Conservation (phyloP, 2,329 filamentous ascomycete genomes). For the Fusarium heterosporum region DNA sequence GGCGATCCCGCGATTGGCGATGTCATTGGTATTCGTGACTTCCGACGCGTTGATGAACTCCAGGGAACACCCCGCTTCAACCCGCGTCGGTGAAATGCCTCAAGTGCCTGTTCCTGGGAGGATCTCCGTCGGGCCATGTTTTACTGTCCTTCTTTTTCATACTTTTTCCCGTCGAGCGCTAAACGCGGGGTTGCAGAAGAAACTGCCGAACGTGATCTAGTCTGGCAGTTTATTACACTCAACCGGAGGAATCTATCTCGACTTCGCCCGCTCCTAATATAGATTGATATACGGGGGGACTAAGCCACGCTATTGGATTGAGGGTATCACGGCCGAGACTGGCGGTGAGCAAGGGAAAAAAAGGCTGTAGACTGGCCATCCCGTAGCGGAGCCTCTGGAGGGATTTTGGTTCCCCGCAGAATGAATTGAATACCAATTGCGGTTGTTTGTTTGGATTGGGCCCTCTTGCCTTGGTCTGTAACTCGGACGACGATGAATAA, state of each 20-base stretch:
- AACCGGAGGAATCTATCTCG: not conserved
- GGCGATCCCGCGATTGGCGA: constrained; percentile 45
- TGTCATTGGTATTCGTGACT: constrained; percentile 29
- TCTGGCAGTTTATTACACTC: not conserved
- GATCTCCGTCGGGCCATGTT: constrained; percentile 32
- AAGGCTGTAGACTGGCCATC: constrained; percentile 14
- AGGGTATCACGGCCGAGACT: constrained; percentile 39
- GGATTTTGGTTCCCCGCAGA: constrained; percentile 23
- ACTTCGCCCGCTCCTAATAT: constrained; percentile 42
- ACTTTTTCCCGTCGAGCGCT: constrained; percentile 34
- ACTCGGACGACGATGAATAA: constrained; percentile 33
- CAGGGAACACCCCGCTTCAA: constrained; percentile 43
- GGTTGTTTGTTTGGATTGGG: constrained; percentile 37
- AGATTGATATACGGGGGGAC: constrained; percentile 25
- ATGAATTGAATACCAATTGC: constrained; percentile 20
- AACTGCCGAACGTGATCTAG: constrained; percentile 29
- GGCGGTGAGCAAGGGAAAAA: constrained; percentile 35
- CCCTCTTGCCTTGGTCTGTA: constrained; percentile 25
- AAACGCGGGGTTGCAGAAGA: constrained; percentile 45
- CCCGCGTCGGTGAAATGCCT: constrained; percentile 39
- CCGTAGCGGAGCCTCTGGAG: constrained; percentile 18
- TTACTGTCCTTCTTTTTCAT: constrained; percentile 14
- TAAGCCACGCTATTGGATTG: constrained; percentile 39
- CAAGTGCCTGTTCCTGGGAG: constrained; percentile 33
- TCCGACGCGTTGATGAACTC: constrained; percentile 23